Base-by-base conservation (phyloP, 257 asterid species). In the Primulina huaijiensis region DNA sequence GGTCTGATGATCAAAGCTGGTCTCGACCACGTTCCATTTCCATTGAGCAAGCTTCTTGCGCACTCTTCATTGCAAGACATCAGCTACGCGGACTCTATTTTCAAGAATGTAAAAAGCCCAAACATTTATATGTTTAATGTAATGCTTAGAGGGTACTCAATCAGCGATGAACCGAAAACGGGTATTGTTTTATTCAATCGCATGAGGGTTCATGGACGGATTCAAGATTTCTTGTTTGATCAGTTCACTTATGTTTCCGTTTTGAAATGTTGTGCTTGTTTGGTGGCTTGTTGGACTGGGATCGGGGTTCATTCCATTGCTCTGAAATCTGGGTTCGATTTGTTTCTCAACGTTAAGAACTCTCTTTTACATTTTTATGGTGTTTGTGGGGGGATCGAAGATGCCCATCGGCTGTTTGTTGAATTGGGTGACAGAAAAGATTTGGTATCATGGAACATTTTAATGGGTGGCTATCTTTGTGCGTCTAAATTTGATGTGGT, bases 31-130 rank as follows among this genome's bases (percentile, higher is more conserved):
- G 61, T 76, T 8, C 79, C 84, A 46, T 89, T 87, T 69, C 80
- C 89, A 8, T 68, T 83, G 25, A 85, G 93, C 86, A 89, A 87
- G 62, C 84, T 89, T 56, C 89, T 87, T 34, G 96, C 91, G 3
- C 78, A 72, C 4, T 27, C 78, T 58, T 82, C 86, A 30, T 65
- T 56, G 43, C 87, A 74, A 8, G 83, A 83, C 60, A 73, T 78
- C 50, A 59, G 72, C 40, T 87, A 87, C 62, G 86, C 88, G 43
- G 66, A 78, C 80, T 79, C 82, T 11, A 79, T 89, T 70, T 87
- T 89, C 80, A 62, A 71, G 31, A 72, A 61, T 38, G 76, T 79
- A 21, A 38, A 70, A 62, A 74, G 4, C 72, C 91, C 93, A 62
- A 89, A 87, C 76, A 83, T 82, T 52, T 89, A 59, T 80, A 83